Conservation (phyloP, 495 filamentous ascomycete genomes). For the Venustampulla echinocandica region DNA sequence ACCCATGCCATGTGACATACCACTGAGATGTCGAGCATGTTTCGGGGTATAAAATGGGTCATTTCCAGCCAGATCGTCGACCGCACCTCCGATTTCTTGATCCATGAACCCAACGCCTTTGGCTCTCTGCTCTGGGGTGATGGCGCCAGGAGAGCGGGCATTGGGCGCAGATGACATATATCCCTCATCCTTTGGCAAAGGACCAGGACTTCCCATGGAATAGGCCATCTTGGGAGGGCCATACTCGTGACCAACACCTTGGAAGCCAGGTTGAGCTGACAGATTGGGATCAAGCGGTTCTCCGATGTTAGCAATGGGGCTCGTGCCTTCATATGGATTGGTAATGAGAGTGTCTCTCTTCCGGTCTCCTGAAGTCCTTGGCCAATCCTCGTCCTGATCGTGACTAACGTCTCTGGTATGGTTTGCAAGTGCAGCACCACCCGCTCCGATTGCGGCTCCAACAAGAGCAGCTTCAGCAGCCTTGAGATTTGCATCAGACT, state of each 20-base stretch:
- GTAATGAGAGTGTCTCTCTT: constrained; percentile 50
- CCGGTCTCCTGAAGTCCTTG: constrained; percentile 42
- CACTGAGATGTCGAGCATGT: constrained; percentile 68
- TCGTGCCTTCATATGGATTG: constrained; percentile 49
- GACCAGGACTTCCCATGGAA: constrained; percentile 29
- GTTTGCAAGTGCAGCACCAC: constrained; percentile 31
- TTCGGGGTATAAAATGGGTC: constrained; percentile 47
- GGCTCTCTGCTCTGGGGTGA: constrained; percentile 51
- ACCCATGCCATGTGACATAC: constrained; percentile 81
- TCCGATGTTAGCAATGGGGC: constrained; percentile 37
- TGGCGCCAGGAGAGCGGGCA: constrained; percentile 46
- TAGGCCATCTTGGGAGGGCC: constrained; percentile 18
- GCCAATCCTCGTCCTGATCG: constrained; percentile 47
- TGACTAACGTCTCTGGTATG: constrained; percentile 41
- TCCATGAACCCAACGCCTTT: constrained; percentile 53
- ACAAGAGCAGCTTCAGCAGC: constrained; percentile 32
- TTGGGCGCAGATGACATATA: constrained; percentile 79
- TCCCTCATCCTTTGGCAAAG: constrained; percentile 69
- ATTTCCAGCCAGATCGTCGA: constrained; percentile 52
- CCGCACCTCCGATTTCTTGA: constrained; percentile 40
- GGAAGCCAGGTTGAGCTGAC: constrained; percentile 30
- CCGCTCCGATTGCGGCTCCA: constrained; percentile 36
- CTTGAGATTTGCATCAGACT: constrained; percentile 21
- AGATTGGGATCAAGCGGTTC: constrained; percentile 42
- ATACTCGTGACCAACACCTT: constrained; percentile 28